Percentiles rank a stretch among this genome's conserved stretches.
Conservation (phyloP, 371 early-diverging fungal genomes). For the Mucor plumbeus region DNA sequence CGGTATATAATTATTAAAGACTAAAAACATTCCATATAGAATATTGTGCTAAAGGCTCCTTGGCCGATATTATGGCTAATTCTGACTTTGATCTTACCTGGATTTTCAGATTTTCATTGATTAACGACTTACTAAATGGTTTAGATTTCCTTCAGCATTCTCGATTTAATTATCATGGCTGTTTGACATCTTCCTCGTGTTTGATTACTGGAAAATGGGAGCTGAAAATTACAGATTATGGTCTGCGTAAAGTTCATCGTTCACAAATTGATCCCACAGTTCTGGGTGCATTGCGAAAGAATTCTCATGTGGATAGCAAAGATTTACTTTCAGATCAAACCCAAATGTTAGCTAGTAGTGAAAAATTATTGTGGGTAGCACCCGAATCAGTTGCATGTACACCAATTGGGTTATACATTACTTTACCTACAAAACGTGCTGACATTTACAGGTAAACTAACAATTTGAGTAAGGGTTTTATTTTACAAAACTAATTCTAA, state of each 20-base stretch:
- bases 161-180: constrained; percentile 49
- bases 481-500: not conserved
- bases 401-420: constrained; percentile 32
- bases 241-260: constrained; percentile 36
- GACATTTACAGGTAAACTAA: constrained; percentile 38
- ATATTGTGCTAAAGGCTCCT: constrained; percentile 49
- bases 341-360: constrained; percentile 1
- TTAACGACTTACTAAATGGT: constrained; percentile 51
- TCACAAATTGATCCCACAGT: constrained; percentile 33
- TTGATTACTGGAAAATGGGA: constrained; percentile 57
- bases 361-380: constrained; percentile 45
- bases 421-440: constrained; percentile 40
- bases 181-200: constrained; percentile 49
- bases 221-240: constrained; percentile 55
- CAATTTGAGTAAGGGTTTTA: not conserved
- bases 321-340: not conserved
- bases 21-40: constrained; percentile 23
- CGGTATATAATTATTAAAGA: not conserved
- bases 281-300: constrained; percentile 6
- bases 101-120: constrained; percentile 57
- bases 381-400: constrained; percentile 44
- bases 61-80: constrained; percentile 48
- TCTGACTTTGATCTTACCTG: constrained; percentile 52
- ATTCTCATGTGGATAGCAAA: constrained; percentile 16
- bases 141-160: constrained; percentile 57